These are phyloP conservation scores for Pulveroboletus sp. DNA, from an alignment of 768 basidiomycete genomes.

Conservation along the genomic window DNA sequence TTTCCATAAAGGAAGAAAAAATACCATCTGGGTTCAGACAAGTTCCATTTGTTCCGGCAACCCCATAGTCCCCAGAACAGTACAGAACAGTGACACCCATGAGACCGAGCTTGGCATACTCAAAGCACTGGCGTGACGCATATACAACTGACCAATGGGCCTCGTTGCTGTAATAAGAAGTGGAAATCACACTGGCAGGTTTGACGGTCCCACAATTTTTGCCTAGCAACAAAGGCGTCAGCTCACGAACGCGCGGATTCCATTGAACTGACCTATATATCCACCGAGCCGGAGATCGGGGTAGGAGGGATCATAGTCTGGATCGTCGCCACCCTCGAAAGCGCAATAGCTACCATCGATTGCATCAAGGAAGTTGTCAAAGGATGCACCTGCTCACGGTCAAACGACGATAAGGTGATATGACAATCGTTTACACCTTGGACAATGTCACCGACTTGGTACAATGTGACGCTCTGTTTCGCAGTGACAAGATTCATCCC, in stretches of 20 bases:
- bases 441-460: conserved; percentile 39
- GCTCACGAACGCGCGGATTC: not conserved
- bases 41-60: conserved; percentile 20
- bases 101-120: conserved; percentile 42
- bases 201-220: conserved; percentile 37
- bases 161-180: conserved; percentile 39
- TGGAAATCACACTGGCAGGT: conserved; percentile 42
- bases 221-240: conserved; percentile 8
- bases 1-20: not conserved
- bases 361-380: conserved; percentile 45
- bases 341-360: conserved; percentile 42
- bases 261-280: conserved; percentile 15
- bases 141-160: conserved; percentile 32
- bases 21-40: conserved; percentile 31
- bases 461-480: conserved; percentile 34
- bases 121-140: conserved; percentile 36
- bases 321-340: conserved; percentile 27
- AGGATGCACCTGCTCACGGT: conserved; percentile 36
- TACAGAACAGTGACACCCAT: conserved; percentile 39
- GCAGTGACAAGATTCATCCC: conserved; percentile 46
- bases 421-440: conserved; percentile 32
- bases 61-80: conserved; percentile 29
- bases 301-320: conserved; percentile 21
- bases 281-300: conserved; percentile 21
- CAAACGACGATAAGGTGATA: not conserved